phyloP scores from a whole-genome alignment of 2,329 filamentous ascomycete genomes.

The Colletotrichum aenigma region DNA sequence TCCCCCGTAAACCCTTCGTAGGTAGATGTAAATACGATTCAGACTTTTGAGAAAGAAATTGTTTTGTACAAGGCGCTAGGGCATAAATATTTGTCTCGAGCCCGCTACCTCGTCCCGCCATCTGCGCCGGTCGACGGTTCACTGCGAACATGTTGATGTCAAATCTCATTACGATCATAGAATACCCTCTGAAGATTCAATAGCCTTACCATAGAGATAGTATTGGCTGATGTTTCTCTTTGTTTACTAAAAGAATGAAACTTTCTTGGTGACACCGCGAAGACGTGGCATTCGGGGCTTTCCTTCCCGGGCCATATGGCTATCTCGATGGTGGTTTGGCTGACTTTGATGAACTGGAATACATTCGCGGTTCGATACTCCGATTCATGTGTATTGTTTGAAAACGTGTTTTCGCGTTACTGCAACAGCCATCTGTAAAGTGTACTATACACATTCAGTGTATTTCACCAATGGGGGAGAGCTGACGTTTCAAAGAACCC shows the following conservation, averaged over 20 bases:
- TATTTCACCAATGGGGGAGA: too few species aligned
- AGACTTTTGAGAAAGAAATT: too few species aligned
- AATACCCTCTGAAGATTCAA: too few species aligned
- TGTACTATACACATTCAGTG: too few species aligned
- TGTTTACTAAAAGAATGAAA: too few species aligned
- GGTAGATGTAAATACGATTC: accelerated
- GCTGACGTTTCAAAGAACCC: accelerated
- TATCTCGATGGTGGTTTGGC: accelerated
- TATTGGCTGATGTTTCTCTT: accelerated
- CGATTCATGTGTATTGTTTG: not conserved
- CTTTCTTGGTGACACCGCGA: not conserved
- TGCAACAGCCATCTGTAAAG: too few species aligned
- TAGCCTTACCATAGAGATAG: accelerated
- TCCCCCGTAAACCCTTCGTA: too few species aligned
- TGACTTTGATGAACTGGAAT: accelerated
- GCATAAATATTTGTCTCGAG: not conserved
- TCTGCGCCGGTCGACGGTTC: not conserved
- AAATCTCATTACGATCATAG: not conserved
- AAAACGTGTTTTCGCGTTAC: not conserved
- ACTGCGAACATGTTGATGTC: not conserved
- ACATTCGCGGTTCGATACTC: accelerated
- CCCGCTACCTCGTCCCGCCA: not conserved
- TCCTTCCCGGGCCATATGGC: accelerated
- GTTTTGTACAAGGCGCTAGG: accelerated
- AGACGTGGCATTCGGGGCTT: not conserved